Base-by-base conservation (phyloP, 371 early-diverging fungal genomes). In the Chytridiales sp. region DNA sequence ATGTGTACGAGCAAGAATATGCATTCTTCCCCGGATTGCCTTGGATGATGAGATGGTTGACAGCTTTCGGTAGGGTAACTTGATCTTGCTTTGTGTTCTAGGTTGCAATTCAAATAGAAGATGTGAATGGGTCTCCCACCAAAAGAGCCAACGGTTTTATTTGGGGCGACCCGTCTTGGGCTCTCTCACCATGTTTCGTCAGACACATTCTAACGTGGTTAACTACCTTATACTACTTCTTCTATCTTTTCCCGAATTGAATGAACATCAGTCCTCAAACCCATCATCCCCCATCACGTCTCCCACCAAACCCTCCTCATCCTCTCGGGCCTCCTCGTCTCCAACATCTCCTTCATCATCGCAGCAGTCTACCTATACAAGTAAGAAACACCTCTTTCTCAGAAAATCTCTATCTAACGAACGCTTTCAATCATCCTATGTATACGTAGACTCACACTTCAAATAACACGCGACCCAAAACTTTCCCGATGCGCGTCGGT, bases 11-110 rank as follows among this genome's bases (percentile, higher is more conserved):
- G 64, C 92, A 95, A 64, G 87, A 87, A 67, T 82, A 87, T 69
- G 98, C 97, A 0, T 97, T 97, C 71, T 91, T 95, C 70, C 96
- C 98, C 4, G 70, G 90, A 26, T 66, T 90, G 54, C 94, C 96
- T 0, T 44, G 82, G 13, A 46, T 87, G 21, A 75, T 86, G 61
- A 74, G 85, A 34, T 19, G 68, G 6, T 42, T 86, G 5, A 64
- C 80, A 11, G 62, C 27, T 22, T 59, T 21, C 15, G 30, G 59
- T 59, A 15, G 21, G 27, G 15, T 43, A 35, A 17, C 35, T 27
- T 47, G 52, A 31, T 52, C 21, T n/a, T n/a, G n/a, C n/a, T n/a
- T n/a, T n/a, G n/a, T n/a, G n/a, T n/a, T n/a, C n/a, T n/a, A 32
- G 26, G 29, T 19, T 36, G 17, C 11, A 26, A n/a, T n/a, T n/a